A percentile compares a stretch with the other conserved stretches of the same genome.
Conservation (phyloP, 2,329 filamentous ascomycete species). For the Didymella pinodella region DNA sequence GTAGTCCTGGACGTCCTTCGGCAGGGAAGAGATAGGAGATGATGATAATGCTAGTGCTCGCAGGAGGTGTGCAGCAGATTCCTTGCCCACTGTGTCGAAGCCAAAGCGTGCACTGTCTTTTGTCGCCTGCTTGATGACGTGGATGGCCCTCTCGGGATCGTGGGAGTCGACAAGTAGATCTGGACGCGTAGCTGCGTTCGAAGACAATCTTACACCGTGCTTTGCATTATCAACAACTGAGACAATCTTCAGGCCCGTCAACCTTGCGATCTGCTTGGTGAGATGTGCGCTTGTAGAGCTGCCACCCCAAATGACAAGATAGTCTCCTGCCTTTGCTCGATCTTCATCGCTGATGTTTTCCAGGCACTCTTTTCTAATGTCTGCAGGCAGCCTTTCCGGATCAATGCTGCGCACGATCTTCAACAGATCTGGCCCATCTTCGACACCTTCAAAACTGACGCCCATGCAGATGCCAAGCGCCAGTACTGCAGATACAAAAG, state of each 20-base stretch:
- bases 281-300: conserved; percentile 75
- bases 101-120: conserved; percentile 68
- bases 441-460: conserved; percentile 65
- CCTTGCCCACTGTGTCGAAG: conserved; percentile 71
- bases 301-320: conserved; percentile 76
- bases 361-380: conserved; percentile 71
- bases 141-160: conserved; percentile 69
- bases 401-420: conserved; percentile 59
- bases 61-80: conserved; percentile 67
- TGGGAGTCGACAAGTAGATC: conserved; percentile 75
- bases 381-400: conserved; percentile 61
- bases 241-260: conserved; percentile 70
- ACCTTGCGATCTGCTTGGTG: conserved; percentile 71
- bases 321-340: conserved; percentile 68
- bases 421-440: conserved; percentile 67
- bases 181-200: conserved; percentile 56
- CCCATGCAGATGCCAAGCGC: conserved; percentile 75
- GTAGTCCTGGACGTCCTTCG: conserved; percentile 24
- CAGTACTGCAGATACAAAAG: conserved; percentile 73
- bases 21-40: conserved; percentile 14
- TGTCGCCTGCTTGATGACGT: conserved; percentile 68
- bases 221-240: conserved; percentile 72
- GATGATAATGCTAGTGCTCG: conserved; percentile 55
- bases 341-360: conserved; percentile 61
- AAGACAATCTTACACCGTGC: conserved; percentile 60